phyloP scores from a whole-genome alignment of 1,284 basidiomycete genomes.

The Phenoliferia sp. region DNA sequence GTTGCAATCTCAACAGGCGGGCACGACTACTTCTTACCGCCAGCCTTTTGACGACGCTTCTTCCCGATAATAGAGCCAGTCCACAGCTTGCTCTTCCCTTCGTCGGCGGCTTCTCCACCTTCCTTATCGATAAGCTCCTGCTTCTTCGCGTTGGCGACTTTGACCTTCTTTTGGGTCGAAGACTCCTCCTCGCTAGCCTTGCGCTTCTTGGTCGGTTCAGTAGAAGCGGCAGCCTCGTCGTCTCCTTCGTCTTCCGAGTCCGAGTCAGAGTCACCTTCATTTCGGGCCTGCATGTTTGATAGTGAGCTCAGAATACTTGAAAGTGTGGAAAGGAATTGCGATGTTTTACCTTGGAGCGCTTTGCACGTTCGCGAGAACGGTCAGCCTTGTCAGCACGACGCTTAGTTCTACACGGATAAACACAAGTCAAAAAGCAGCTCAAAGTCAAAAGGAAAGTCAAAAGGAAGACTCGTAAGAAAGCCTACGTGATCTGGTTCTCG shows the following conservation, averaged over 20 bases:
- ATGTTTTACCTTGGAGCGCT: slow-evolving; percentile 23
- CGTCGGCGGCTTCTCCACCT: slow-evolving; percentile 1
- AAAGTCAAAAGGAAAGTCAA: background rate
- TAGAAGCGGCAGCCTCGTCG: slow-evolving; percentile 1
- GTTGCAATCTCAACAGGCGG: no score
- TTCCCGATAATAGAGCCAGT: slow-evolving; percentile 23
- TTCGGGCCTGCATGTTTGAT: slow-evolving; percentile 11
- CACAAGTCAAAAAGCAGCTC: background rate
- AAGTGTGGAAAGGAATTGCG: no score
- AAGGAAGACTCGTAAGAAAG: slow-evolving; percentile 47
- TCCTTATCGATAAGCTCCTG: background rate
- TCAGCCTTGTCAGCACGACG: slow-evolving; percentile 33
- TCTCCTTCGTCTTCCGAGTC: slow-evolving; percentile 7
- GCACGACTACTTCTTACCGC: slow-evolving; percentile 7
- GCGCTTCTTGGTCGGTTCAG: slow-evolving; percentile 11
- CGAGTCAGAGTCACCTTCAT: slow-evolving; percentile 8
- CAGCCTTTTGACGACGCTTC: slow-evolving; percentile 20
- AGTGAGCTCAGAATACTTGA: no score
- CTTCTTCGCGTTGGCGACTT: slow-evolving; percentile 7
- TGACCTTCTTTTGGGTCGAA: slow-evolving; percentile 14
- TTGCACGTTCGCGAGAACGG: slow-evolving; percentile 23
- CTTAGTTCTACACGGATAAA: slow-evolving; percentile 13
- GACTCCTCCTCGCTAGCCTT: slow-evolving; percentile 11
- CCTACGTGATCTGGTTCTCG: slow-evolving; percentile 81
- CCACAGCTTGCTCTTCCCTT: slow-evolving; percentile 8